These are phyloP conservation scores for Calonectria pseudoreteaudii DNA, from an alignment of 2,329 filamentous ascomycete species.

Conservation along the genomic window DNA sequence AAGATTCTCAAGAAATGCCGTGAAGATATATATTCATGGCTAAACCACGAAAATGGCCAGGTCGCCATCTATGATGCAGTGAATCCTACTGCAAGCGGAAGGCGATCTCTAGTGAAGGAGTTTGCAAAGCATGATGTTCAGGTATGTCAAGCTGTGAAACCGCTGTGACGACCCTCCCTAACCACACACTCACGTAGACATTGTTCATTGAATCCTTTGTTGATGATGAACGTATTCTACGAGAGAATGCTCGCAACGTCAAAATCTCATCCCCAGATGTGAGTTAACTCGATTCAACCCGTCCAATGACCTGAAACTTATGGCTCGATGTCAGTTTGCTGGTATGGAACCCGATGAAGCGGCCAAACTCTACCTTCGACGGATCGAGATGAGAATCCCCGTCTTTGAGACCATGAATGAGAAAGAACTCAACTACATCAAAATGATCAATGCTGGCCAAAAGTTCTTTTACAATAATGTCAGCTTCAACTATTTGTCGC, in stretches of 20 bases:
- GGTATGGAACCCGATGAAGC: conserved; percentile 94
- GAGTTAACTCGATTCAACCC: conserved; percentile 47
- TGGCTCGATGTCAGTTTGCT: conserved; percentile 72
- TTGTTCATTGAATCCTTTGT: conserved; percentile 97
- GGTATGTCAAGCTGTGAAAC: conserved; percentile 56
- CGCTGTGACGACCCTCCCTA: neutral
- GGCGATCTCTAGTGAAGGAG: conserved; percentile 89
- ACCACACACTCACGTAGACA: conserved; percentile 66
- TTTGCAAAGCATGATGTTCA: conserved; percentile 98
- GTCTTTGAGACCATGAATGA: conserved; percentile 98
- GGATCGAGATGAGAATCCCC: conserved; percentile 93
- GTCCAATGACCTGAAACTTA: neutral
- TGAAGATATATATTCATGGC: conserved; percentile 95
- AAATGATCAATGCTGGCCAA: conserved; percentile 98
- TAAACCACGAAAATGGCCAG: conserved; percentile 97
- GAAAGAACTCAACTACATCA: conserved; percentile 94
- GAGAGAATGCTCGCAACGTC: conserved; percentile 96
- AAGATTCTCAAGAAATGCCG: conserved; percentile 98
- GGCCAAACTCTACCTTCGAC: conserved; percentile 88
- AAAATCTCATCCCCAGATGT: conserved; percentile 98
- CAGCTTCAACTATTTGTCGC: conserved; percentile 94
- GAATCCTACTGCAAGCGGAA: conserved; percentile 86
- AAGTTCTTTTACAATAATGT: conserved; percentile 97
- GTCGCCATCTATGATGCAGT: conserved; percentile 99
- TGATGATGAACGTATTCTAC: conserved; percentile 91